Percentiles rank a stretch among this genome's conserved stretches.
These are phyloP conservation scores for Torulaspora microellipsoides DNA, from an alignment of 805 yeast species.

Conservation along the genomic window DNA sequence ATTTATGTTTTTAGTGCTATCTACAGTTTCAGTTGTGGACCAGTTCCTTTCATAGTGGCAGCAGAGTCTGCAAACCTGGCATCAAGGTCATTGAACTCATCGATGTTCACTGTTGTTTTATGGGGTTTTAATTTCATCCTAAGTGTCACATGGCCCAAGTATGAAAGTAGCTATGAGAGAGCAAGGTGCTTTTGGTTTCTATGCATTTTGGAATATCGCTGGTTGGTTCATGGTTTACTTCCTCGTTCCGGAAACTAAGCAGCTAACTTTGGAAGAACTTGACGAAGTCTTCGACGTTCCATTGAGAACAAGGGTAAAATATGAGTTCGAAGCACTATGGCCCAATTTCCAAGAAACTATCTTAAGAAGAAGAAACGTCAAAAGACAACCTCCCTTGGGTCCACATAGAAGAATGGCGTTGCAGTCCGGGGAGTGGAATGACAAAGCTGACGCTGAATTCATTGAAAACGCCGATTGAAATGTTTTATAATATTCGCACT, in stretches of 20 bases:
- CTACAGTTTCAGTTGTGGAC: slow-evolving; percentile 84
- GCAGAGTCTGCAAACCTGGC: slow-evolving; percentile 81
- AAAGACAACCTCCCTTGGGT: slow-evolving; percentile 53
- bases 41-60: slow-evolving; percentile 83
- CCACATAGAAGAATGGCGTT: slow-evolving; percentile 56
- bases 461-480: slow-evolving; percentile 36
- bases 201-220: slow-evolving; percentile 77
- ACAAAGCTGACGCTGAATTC: slow-evolving; percentile 50
- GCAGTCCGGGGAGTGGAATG: slow-evolving; percentile 58
- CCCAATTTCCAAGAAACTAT: slow-evolving; percentile 45
- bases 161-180: slow-evolving; percentile 60
- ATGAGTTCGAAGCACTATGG: slow-evolving; percentile 39
- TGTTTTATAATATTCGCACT: not conserved
- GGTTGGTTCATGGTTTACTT: slow-evolving; percentile 69
- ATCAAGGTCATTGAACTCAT: slow-evolving; percentile 76
- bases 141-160: slow-evolving; percentile 80
- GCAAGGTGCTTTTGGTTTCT: slow-evolving; percentile 85
- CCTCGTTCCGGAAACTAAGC: slow-evolving; percentile 65
- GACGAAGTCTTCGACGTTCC: slow-evolving; percentile 67
- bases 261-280: slow-evolving; percentile 63
- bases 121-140: slow-evolving; percentile 70
- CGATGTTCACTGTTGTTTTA: slow-evolving; percentile 68
- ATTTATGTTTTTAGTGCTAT: slow-evolving; percentile 68
- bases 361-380: slow-evolving; percentile 43
- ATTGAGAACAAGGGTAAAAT: slow-evolving; percentile 48